Evolutionary conservation across 208 protist species (phyloP), one percentile per base, ranked within the genome.

Genomic region (Cochliopodium minus): DNA sequence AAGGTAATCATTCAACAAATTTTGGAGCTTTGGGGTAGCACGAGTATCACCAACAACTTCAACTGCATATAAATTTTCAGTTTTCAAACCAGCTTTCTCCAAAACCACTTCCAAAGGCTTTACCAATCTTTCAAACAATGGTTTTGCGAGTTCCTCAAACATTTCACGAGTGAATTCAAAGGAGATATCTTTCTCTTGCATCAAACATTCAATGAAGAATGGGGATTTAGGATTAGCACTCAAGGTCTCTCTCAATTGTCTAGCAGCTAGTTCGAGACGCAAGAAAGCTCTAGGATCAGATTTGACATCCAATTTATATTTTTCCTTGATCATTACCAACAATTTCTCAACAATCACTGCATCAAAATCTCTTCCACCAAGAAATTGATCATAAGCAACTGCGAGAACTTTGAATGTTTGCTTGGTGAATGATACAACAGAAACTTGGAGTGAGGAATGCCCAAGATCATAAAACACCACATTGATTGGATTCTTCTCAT

Each of bases 11-110:
- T 86, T 88, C 43, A 90, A 58, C 53, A n/a, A n/a, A n/a, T n/a
- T n/a, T n/a, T n/a, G n/a, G n/a, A n/a, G n/a, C n/a, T 73, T 76
- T 5, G 82, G 84, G 55, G 88, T 88, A 52, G 79, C 77, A 62
- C 76, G 85, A 48, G 78, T 82, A 63, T 82, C 84, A 43, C 84
- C 84, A 61, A 88, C 84, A 62, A 87, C 73, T 64, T 88, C 82
- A 59, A 90, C 77, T 54, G 45, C 17, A 1, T 29, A 4, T 1
- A 78, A 74, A 66, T 86, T 66, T 23, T 82, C 72, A 46, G 76
- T 47, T 9, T 73, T 67, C 13, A 81, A 55, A 13, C 71, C 70
- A 13, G 67, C 57, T 52, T 78, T 66, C 22, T 60, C 71, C 39
- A 88, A 68, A 39, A 70, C 79, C 26, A 71, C 61, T 56, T 70